Conservation (phyloP, 2,329 filamentous ascomycete species). For the Microascus cirrosus region DNA sequence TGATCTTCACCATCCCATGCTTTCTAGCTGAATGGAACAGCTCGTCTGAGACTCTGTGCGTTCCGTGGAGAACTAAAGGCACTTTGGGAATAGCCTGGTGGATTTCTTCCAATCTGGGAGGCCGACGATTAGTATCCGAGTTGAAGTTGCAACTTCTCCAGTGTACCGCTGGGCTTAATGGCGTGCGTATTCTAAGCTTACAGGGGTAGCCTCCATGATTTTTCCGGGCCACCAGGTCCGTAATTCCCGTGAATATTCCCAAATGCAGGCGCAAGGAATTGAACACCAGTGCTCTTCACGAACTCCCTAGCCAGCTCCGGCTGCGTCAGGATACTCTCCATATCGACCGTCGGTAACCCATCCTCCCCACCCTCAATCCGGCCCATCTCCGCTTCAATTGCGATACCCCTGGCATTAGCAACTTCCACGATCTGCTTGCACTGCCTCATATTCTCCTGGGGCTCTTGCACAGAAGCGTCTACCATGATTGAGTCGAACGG, state of each 20-base stretch:
- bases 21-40: not conserved
- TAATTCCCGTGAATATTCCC: not conserved
- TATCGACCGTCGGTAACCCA: not conserved
- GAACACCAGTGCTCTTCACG: constrained; percentile 1
- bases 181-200: no score
- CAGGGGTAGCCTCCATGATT: no score
- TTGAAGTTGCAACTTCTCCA: no score
- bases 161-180: no score
- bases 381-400: constrained; percentile 55
- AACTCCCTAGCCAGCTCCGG: constrained; percentile 1
- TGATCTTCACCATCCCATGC: constrained; percentile 1
- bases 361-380: not conserved
- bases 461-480: constrained; percentile 54
- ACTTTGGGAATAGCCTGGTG: no score
- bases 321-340: not conserved
- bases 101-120: no score
- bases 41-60: no score
- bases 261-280: constrained; percentile 3
- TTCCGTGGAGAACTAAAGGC: no score
- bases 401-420: constrained; percentile 47
- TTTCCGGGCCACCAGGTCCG: not conserved
- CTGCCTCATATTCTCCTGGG: constrained; percentile 45
- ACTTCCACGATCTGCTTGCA: constrained; percentile 20
- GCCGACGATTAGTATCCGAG: no score
- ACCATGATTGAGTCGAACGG: constrained; percentile 56